Percentiles rank a stretch among this genome's conserved stretches.
Conservation (phyloP, 2,329 filamentous ascomycete species). For the Aspergillus caelatus region DNA sequence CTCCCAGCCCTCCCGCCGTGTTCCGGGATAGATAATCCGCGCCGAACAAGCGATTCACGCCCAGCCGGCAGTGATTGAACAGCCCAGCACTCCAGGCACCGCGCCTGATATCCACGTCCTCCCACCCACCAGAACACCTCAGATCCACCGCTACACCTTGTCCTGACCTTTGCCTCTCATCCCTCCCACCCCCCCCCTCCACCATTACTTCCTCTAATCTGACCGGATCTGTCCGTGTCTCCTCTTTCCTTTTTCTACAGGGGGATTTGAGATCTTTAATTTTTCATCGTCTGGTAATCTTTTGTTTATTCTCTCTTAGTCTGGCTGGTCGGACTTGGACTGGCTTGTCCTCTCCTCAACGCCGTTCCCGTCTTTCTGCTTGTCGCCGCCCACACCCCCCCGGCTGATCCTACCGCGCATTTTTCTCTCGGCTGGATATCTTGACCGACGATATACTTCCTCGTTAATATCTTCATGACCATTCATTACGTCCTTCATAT, state of each 20-base stretch:
- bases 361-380: constrained; percentile 25
- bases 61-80: constrained; percentile 25
- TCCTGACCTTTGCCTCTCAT: constrained; percentile 21
- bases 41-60: constrained; percentile 43
- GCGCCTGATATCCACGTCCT: constrained; percentile 29
- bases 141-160: constrained; percentile 33
- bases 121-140: constrained; percentile 26
- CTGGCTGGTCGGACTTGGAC: constrained; percentile 8
- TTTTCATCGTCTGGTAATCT: constrained; percentile 4
- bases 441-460: constrained; percentile 17
- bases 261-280: constrained; percentile 11
- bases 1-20: constrained; percentile 34
- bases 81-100: constrained; percentile 27
- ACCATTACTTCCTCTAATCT: constrained; percentile 10
- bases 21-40: constrained; percentile 36
- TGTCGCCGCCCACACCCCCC: constrained; percentile 21
- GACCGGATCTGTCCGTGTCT: constrained; percentile 20
- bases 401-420: constrained; percentile 24
- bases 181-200: constrained; percentile 10
- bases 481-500: background rate
- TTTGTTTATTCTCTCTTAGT: constrained; percentile 7
- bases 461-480: constrained; percentile 9
- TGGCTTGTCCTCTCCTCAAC: constrained; percentile 18
- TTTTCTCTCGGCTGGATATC: constrained; percentile 18
- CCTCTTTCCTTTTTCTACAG: constrained; percentile 17